A percentile compares a stretch with the other conserved stretches of the same genome.
Conservation (phyloP, 225 moss, liverwort and hornwort genomes). For the Asterella californica region DNA sequence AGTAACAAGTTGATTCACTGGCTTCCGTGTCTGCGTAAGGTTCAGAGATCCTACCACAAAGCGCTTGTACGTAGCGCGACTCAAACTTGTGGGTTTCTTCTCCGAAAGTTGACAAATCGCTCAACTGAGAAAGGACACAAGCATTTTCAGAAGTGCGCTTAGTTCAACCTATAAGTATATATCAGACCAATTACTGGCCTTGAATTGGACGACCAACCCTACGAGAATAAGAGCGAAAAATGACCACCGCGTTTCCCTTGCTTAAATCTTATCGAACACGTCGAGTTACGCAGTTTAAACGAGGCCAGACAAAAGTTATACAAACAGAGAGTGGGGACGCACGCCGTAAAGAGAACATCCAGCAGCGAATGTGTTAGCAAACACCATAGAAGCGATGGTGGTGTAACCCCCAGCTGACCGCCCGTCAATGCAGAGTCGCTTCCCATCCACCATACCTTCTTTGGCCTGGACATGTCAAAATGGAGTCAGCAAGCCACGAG, state of each 20-base stretch:
- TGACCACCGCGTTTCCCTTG: background rate
- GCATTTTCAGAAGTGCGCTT: background rate
- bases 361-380: slow-evolving; percentile 62
- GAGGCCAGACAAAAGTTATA: background rate
- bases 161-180: background rate
- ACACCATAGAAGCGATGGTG: slow-evolving; percentile 79
- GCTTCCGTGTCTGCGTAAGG: background rate
- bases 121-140: slow-evolving; percentile 40
- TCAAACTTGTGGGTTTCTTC: slow-evolving; percentile 90
- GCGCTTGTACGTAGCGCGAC: slow-evolving; percentile 59
- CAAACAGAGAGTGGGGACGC: slow-evolving; percentile 7
- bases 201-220: too few relatives aligned
- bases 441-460: slow-evolving; percentile 63
- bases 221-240: background rate
- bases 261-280: background rate
- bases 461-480: slow-evolving; percentile 41
- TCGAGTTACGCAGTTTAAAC: background rate
- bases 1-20: too few relatives aligned
- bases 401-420: slow-evolving; percentile 86
- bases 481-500: background rate
- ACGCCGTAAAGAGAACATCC: slow-evolving; percentile 84
- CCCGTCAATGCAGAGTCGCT: slow-evolving; percentile 80
- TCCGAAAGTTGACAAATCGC: slow-evolving; percentile 57
- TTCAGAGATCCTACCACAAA: slow-evolving; percentile 45
- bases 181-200: background rate